Evolutionary conservation across 208 protist genomes (phyloP), one percentile per base, ranked within the genome.

Genomic region (Crithidia brevicula): DNA sequence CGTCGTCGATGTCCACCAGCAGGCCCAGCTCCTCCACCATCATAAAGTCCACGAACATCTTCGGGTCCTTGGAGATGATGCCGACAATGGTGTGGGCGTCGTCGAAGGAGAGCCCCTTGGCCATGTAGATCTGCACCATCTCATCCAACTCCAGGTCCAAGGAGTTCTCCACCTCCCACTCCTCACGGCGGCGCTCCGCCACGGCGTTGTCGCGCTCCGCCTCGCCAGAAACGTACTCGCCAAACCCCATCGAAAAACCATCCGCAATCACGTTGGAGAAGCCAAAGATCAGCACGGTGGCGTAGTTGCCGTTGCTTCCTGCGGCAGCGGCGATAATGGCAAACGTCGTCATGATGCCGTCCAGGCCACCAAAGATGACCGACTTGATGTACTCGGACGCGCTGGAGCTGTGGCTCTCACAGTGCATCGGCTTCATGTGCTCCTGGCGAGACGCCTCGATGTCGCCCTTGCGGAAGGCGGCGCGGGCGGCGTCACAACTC

Each of bases 271-370:
- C 82, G 67, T 98, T 98, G 13, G 97, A 97, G 66, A 99, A 93
- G 34, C 91, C 91, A 72, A 98, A 94, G 49, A 98, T 88, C 18
- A 97, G 77, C 36, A 97, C 88, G 18, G 88, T 93, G 4, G 74
- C 79, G 47, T 81, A 90, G 65, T 81, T 85, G n/a, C 79, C 88
- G 68, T 89, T 91, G 74, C 89, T 95, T 15, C 95, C 96, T 20
- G 87, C 90, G 0, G 93, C 94, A 33, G 88, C 92, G 0, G 94
- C 78, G 66, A 98, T 95, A 64, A 98, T 92, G 30, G 96, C 94
- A 85, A 98, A 98, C n/a, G 94, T 98, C 8, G 95, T 98, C 51
- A 97, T 95, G 43, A 98, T 98, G 54, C 97, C 97, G 74, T 98
- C 97, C 10, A 98, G 73, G 6, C 95, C 97, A 54, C 96, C 97